A percentile compares a stretch with the other conserved stretches of the same genome.
Conservation (phyloP, 495 filamentous ascomycete genomes). For the Parathielavia hyrcaniae region DNA sequence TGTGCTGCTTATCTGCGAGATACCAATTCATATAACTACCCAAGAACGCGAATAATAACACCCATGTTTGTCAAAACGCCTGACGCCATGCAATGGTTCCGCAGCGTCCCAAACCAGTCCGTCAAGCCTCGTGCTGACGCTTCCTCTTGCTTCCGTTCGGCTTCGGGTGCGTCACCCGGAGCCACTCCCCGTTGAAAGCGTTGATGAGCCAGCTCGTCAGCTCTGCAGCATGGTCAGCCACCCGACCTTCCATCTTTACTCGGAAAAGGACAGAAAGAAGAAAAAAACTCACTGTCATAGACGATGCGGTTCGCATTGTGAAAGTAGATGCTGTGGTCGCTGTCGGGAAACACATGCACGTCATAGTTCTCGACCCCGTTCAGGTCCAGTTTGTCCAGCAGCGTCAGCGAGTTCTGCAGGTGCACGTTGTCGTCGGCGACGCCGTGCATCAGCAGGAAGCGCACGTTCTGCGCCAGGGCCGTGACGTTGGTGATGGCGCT, state of each 20-base stretch:
- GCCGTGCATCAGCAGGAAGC: constrained; percentile 93
- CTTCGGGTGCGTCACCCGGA: constrained; percentile 62
- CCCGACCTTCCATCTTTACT: neutral
- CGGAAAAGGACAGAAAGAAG: neutral
- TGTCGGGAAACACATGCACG: constrained; percentile 92
- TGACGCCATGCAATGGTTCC: constrained; percentile 6
- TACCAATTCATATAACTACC: constrained; percentile 6
- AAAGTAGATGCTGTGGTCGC: constrained; percentile 91
- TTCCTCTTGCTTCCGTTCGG: constrained; percentile 39
- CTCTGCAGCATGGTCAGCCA: constrained; percentile 49
- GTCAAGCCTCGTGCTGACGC: neutral
- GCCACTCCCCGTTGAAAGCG: constrained; percentile 95
- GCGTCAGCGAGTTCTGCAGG: constrained; percentile 79
- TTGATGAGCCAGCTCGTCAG: constrained; percentile 90
- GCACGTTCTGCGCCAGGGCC: constrained; percentile 63
- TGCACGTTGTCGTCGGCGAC: constrained; percentile 95
- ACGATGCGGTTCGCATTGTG: constrained; percentile 91
- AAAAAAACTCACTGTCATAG: constrained; percentile 71
- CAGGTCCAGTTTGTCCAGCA: constrained; percentile 83
- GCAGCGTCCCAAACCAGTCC: neutral
- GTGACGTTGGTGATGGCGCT: constrained; percentile 64
- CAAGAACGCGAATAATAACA: constrained; percentile 6
- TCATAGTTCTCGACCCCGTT: constrained; percentile 88
- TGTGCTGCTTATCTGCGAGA: constrained; percentile 2
- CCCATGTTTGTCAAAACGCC: constrained; percentile 10